These are phyloP conservation scores for Eimeria sp. DNA, from an alignment of 169 alveolate species.

Conservation along the genomic window DNA sequence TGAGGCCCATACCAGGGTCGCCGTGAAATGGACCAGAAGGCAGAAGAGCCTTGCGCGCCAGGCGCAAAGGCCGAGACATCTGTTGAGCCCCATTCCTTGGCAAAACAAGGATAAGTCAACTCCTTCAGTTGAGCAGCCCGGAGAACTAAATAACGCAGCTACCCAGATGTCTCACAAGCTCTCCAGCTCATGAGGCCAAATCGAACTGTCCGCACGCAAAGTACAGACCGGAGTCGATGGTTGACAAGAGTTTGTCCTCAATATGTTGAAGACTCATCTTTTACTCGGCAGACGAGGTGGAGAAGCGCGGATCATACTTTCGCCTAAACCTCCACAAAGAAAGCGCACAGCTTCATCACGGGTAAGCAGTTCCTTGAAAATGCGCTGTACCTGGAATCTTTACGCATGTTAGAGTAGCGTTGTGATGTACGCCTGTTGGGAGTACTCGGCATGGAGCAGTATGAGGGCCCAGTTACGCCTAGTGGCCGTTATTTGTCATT, in stretches of 20 bases:
- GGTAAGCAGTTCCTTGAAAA: not conserved
- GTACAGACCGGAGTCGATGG: not conserved
- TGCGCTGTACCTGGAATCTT: not conserved
- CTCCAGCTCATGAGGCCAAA: constrained; percentile 12
- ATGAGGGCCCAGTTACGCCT: not conserved
- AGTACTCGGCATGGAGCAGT: not conserved
- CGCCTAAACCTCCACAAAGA: not conserved
- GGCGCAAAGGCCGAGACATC: constrained; percentile 5
- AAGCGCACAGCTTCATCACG: not conserved
- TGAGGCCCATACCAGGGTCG: constrained; percentile 1
- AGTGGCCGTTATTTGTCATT: not conserved
- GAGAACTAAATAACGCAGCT: constrained; percentile 6
- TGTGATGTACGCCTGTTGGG: not conserved
- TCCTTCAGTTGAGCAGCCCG: not conserved
- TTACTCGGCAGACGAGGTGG: not conserved
- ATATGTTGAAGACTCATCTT: not conserved
- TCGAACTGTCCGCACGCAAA: not conserved
- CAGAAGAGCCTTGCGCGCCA: constrained; percentile 10
- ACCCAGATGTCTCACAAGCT: not conserved
- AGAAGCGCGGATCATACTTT: not conserved
- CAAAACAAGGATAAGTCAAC: not conserved
- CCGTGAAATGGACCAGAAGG: not conserved
- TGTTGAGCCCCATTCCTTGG: not conserved
- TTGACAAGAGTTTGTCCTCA: not conserved
- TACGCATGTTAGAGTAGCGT: not conserved